phyloP scores from a whole-genome alignment of 1,139 yeast genomes.

The Geotrichum histeridarum region DNA sequence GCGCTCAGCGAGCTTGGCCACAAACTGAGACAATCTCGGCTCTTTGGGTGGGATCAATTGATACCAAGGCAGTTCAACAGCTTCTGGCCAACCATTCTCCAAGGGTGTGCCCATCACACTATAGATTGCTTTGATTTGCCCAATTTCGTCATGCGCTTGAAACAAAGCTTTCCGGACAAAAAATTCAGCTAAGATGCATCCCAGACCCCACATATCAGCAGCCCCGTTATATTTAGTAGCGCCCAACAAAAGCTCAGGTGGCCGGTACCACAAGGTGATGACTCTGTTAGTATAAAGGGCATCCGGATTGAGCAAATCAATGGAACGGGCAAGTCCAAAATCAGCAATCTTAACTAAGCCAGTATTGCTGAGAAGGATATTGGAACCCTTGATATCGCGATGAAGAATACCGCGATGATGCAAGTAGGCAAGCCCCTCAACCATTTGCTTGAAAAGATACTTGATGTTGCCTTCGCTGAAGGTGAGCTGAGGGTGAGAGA shows the following conservation, averaged over 20 bases:
- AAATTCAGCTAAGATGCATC: slow-evolving; percentile 80
- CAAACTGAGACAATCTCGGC: slow-evolving; percentile 47
- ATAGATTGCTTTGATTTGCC: slow-evolving; percentile 72
- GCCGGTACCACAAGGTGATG: slow-evolving; percentile 94
- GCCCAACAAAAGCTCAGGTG: slow-evolving; percentile 88
- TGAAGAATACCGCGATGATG: slow-evolving; percentile 79
- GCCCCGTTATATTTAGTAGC: slow-evolving; percentile 86
- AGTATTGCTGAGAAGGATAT: slow-evolving; percentile 63
- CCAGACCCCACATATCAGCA: slow-evolving; percentile 96
- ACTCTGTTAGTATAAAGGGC: slow-evolving; percentile 79
- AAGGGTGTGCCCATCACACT: slow-evolving; percentile 85
- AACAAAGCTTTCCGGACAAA: slow-evolving; percentile 72
- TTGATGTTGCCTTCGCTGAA: slow-evolving; percentile 68
- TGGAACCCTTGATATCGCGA: slow-evolving; percentile 92
- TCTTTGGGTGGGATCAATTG: slow-evolving; percentile 67
- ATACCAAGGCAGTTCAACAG: slow-evolving; percentile 83
- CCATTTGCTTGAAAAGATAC: slow-evolving; percentile 66
- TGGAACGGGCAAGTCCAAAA: slow-evolving; percentile 79
- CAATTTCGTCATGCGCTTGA: slow-evolving; percentile 84
- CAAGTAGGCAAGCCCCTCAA: slow-evolving; percentile 75
- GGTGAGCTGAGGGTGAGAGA: slow-evolving; percentile 67
- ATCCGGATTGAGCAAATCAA: slow-evolving; percentile 30
- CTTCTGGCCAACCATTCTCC: slow-evolving; percentile 68
- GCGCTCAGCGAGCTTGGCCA: slow-evolving; percentile 26
- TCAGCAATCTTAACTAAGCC: slow-evolving; percentile 86